Evolutionary conservation across 2,329 filamentous ascomycete genomes (phyloP).

Genomic region (Chaetomium sp.): DNA sequence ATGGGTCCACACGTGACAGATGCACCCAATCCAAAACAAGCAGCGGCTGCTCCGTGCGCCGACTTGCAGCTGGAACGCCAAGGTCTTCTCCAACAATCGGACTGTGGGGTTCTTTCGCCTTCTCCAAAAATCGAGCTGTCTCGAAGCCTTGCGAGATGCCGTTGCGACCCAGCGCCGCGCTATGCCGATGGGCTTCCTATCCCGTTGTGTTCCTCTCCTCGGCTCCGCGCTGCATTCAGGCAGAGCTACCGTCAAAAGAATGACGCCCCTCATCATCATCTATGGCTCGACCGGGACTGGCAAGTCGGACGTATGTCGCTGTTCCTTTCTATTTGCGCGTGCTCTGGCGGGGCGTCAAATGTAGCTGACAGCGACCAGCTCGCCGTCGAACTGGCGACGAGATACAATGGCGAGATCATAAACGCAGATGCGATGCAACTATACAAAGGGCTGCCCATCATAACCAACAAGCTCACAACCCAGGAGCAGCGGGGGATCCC

Average conservation of each 20-base stretch:
- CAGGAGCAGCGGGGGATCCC: slow-evolving; percentile 77
- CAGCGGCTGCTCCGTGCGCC: slow-evolving; percentile 16
- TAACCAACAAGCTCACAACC: slow-evolving; percentile 86
- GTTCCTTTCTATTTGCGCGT: not conserved
- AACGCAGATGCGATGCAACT: slow-evolving; percentile 99
- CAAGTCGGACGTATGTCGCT: slow-evolving; percentile 44
- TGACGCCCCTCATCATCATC: slow-evolving; percentile 36
- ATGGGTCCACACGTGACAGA: slow-evolving; percentile 36
- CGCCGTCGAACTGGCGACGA: slow-evolving; percentile 81
- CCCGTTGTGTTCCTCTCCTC: slow-evolving; percentile 9
- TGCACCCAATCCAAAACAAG: slow-evolving; percentile 21
- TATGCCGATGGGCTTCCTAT: slow-evolving; percentile 25
- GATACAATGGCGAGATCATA: slow-evolving; percentile 89
- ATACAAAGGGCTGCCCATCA: slow-evolving; percentile 86
- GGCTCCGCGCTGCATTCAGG: not conserved
- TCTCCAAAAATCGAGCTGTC: not conserved
- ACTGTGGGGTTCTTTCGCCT: slow-evolving; percentile 1
- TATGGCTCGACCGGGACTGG: slow-evolving; percentile 38
- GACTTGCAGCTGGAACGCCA: slow-evolving; percentile 14
- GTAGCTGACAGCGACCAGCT: slow-evolving; percentile 56
- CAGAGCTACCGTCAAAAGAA: slow-evolving; percentile 21
- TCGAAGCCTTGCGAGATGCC: not conserved
- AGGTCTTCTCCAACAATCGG: slow-evolving; percentile 23
- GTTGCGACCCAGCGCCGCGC: slow-evolving; percentile 6
- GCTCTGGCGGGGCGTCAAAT: not conserved